These are phyloP conservation scores for Phytopythium kandeliae DNA, from an alignment of 352 stramenopile genomes.

Conservation along the genomic window DNA sequence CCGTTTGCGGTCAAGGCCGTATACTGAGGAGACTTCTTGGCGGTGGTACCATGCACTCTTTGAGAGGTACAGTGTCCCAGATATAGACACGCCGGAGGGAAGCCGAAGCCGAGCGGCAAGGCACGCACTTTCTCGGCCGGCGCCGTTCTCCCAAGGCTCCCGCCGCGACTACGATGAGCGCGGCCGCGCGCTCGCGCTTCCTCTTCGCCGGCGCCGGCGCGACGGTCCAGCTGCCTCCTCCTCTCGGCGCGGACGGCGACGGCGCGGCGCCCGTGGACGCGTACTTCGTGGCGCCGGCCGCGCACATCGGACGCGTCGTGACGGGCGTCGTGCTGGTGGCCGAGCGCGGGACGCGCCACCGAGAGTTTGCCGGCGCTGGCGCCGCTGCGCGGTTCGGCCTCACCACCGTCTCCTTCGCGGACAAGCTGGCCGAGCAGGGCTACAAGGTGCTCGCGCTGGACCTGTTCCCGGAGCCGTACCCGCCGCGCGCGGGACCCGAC, in stretches of 20 bases:
- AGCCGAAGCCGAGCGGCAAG: no score
- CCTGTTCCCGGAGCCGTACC: conserved; percentile 16
- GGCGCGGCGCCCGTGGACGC: conserved; percentile 17
- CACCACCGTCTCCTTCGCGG: conserved; percentile 66
- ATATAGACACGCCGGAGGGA: no score
- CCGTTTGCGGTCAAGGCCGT: no score
- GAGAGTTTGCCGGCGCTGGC: conserved; percentile 14
- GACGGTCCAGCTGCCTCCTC: conserved; percentile 30
- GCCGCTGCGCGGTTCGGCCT: conserved; percentile 38
- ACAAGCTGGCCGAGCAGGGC: conserved; percentile 83
- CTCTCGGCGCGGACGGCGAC: neutral
- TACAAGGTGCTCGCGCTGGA: conserved; percentile 84
- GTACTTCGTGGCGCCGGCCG: conserved; percentile 67
- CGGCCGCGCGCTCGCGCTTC: conserved; percentile 32
- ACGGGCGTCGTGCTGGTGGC: conserved; percentile 73
- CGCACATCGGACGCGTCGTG: conserved; percentile 80
- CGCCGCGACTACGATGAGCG: neutral
- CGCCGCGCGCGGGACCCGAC: conserved; percentile 6
- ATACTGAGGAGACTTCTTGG: no score
- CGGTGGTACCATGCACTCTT: no score
- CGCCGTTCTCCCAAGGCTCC: no score
- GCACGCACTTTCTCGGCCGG: no score
- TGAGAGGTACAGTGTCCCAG: no score
- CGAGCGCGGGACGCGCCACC: conserved; percentile 31
- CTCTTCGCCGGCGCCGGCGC: conserved; percentile 40